Evolutionary conservation across 1,284 basidiomycete genomes (phyloP), one percentile per base, ranked within the genome.

Genomic region (Rhizoctonia solani): DNA sequence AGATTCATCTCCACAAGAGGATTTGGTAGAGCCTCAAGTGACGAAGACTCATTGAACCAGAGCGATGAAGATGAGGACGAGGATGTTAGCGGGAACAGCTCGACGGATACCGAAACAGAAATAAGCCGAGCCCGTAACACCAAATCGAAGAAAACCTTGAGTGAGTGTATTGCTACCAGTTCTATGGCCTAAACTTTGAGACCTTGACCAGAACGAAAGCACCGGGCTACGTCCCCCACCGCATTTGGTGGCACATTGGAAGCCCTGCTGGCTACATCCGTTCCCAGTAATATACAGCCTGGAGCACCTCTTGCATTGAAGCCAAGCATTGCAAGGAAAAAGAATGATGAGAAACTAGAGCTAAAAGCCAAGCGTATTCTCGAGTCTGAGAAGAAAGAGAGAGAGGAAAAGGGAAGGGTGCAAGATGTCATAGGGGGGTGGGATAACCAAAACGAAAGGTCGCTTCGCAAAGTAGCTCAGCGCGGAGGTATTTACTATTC

Each of bases 341-440:
- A 81, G 53, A 89, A 88, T 70, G 86, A 90, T 69, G 86, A 89
- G 74, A 90, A 86, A 74, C 76, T 89, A 49, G 89, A 92, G 74
- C 75, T 77, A 65, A 83, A 83, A 73, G 90, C 88, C 1, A 87
- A 84, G 75, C 89, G 86, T 71, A 81, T 85, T 0, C 78, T 90
- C 13, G 85, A 84, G 70, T 77, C 82, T 19, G 89, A 92, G 74
- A 85, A 81, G 77, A 92, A 87, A 76, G 88, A 88, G 71, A 87
- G 82, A 71, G 90, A 92, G 72, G 90, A 92, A 72, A 86, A 81
- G 72, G 85, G 87, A 1, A 80, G 87, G 68, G 81, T 91, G 69
- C 83, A 77, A 53, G 90, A 92, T 75, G 84, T 89, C 3, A 92
- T 92, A 72, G 90, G 87, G 52, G 90, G 89, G 21, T 92, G 90